Evolutionary conservation across 2,329 filamentous ascomycete species (phyloP).

Genomic region (Apiospora marii): DNA sequence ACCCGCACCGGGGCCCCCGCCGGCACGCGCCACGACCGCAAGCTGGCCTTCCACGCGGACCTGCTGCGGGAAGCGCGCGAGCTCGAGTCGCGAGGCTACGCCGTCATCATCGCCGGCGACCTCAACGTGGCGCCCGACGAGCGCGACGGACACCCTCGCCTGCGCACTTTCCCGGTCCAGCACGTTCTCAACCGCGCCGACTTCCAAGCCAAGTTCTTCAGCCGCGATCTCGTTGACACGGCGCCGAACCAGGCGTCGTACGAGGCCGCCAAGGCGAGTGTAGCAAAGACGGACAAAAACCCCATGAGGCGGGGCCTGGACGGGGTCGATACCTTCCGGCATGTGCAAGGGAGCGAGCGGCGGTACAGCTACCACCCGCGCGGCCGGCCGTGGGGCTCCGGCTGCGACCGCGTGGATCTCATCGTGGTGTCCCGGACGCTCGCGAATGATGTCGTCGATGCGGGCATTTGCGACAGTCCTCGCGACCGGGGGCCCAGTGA

Average conservation of each 20-base stretch:
- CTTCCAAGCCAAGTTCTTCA: conserved; percentile 58
- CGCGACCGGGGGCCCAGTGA: conserved; percentile 59
- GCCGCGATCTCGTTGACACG: conserved; percentile 30
- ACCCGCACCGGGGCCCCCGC: conserved; percentile 48
- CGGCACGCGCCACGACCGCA: conserved; percentile 60
- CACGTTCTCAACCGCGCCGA: conserved; percentile 59
- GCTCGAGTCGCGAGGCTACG: conserved; percentile 50
- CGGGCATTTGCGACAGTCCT: conserved; percentile 46
- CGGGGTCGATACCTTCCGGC: conserved; percentile 56
- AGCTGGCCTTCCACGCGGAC: conserved; percentile 54
- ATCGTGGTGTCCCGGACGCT: conserved; percentile 52
- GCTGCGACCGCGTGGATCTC: conserved; percentile 62
- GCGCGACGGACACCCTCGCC: conserved; percentile 50
- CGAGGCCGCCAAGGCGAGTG: conserved; percentile 17
- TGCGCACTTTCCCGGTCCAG: conserved; percentile 52
- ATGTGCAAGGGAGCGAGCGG: conserved; percentile 48
- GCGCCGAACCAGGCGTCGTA: conserved; percentile 29
- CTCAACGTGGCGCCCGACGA: conserved; percentile 55
- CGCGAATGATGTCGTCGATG: conserved; percentile 36
- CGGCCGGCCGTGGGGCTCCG: conserved; percentile 52
- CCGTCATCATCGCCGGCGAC: conserved; percentile 58
- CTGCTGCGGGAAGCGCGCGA: conserved; percentile 53
- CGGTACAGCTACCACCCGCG: conserved; percentile 60
- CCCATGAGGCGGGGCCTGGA: conserved; percentile 41
- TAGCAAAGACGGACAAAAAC: too few relatives aligned